These are phyloP conservation scores for Lizanozyma gosingica DNA, from an alignment of 1,139 yeast genomes.

Conservation along the genomic window DNA sequence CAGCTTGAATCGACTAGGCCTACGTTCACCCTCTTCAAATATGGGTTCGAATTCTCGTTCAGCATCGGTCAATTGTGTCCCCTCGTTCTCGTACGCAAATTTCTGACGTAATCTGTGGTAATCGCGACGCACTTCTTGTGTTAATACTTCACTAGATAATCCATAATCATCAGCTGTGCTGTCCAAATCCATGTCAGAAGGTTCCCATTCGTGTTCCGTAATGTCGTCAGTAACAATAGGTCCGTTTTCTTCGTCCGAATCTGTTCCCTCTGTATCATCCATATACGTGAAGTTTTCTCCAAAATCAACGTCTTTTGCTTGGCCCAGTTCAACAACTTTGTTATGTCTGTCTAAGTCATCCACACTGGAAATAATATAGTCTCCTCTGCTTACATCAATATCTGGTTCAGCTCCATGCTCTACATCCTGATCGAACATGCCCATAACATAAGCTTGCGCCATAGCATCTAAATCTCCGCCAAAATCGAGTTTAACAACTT, in stretches of 20 bases:
- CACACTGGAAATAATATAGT: not conserved
- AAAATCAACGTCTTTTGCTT: conserved; percentile 2
- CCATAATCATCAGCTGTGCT: conserved; percentile 41
- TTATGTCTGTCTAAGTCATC: not conserved
- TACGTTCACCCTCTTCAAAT: conserved; percentile 59
- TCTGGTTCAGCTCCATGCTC: not conserved
- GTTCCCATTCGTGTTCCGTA: conserved; percentile 50
- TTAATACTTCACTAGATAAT: conserved; percentile 24
- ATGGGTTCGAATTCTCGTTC: conserved; percentile 61
- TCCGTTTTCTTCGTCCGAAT: conserved; percentile 20
- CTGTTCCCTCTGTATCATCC: not conserved
- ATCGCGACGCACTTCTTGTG: conserved; percentile 40
- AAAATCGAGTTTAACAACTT: conserved; percentile 4
- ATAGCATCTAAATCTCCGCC: conserved; percentile 40
- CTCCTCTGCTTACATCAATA: not conserved
- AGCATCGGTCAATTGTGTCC: conserved; percentile 35
- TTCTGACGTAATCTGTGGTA: conserved; percentile 52
- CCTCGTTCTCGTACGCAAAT: conserved; percentile 35
- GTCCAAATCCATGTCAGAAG: conserved; percentile 48
- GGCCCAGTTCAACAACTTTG: conserved; percentile 2
- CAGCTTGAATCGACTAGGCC: conserved; percentile 62
- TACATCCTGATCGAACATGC: conserved; percentile 49
- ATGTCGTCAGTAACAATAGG: conserved; percentile 32
- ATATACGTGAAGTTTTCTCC: conserved; percentile 1
- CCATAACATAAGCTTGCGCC: conserved; percentile 54